Conservation (phyloP, 495 filamentous ascomycete species). For the Poronia punctata region DNA sequence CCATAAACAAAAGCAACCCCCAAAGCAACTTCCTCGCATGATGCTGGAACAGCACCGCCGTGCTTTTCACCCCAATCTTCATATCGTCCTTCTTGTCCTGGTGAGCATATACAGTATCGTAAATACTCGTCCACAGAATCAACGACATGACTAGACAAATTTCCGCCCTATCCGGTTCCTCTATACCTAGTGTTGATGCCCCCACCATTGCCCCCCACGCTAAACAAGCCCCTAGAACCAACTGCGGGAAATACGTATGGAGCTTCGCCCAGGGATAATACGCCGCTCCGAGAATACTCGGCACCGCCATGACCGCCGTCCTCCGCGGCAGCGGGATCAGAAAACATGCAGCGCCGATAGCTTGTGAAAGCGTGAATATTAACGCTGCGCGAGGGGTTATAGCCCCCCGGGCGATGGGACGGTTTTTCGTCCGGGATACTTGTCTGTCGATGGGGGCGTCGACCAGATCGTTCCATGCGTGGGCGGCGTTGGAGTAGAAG, state of each 20-base stretch:
- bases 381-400: background rate
- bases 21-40: conserved; percentile 15
- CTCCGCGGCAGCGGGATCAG: background rate
- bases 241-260: background rate
- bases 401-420: conserved; percentile 1
- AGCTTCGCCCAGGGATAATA: background rate
- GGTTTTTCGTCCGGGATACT: background rate
- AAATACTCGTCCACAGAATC: conserved; percentile 37
- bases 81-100: conserved; percentile 39
- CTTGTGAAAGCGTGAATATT: conserved; percentile 1
- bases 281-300: background rate
- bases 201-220: background rate
- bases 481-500: conserved; percentile 1
- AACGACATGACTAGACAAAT: too few species aligned
- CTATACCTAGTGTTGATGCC: background rate
- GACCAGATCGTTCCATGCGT: conserved; percentile 2
- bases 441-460: conserved; percentile 3
- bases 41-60: conserved; percentile 30
- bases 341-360: background rate
- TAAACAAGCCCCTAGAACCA: background rate
- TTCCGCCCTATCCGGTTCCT: background rate
- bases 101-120: conserved; percentile 42
- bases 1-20: background rate
- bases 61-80: conserved; percentile 31
- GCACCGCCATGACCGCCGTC: too few species aligned